Percentiles rank a stretch among this genome's conserved stretches.
phyloP scores from a whole-genome alignment of 257 asterid species.

The Rhazya stricta region DNA sequence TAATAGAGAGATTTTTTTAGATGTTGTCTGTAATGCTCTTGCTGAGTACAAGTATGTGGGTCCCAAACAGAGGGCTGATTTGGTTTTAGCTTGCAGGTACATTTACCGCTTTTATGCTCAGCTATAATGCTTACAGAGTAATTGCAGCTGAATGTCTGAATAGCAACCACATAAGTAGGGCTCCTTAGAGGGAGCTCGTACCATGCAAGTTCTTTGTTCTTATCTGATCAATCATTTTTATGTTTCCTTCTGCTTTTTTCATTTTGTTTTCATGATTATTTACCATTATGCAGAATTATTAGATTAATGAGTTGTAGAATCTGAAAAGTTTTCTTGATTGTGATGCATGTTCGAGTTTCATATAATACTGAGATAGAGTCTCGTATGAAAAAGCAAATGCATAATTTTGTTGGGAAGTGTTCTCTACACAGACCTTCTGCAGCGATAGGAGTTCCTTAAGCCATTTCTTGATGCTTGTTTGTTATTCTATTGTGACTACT shows the following conservation, averaged over 20 bases:
- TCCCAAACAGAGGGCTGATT: conserved; percentile 92
- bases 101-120: conserved; percentile 9
- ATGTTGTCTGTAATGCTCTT: conserved; percentile 82
- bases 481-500: neutral
- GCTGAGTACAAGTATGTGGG: conserved; percentile 93
- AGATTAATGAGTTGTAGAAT: neutral
- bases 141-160: neutral
- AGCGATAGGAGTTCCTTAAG: neutral
- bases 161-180: neutral
- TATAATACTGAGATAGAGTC: neutral
- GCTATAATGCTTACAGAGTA: neutral
- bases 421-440: neutral
- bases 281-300: neutral
- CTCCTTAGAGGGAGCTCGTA: neutral
- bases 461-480: neutral
- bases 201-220: neutral
- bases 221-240: neutral
- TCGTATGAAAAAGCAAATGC: neutral
- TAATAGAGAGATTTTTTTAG: conserved; percentile 58
- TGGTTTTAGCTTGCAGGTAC: conserved; percentile 92
- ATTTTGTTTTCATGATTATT: neutral
- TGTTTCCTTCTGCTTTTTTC: neutral
- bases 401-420: neutral
- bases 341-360: neutral
- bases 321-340: neutral